These are phyloP conservation scores for Canna indica DNA, from an alignment of 176 grass and related monocot genomes.

Conservation along the genomic window DNA sequence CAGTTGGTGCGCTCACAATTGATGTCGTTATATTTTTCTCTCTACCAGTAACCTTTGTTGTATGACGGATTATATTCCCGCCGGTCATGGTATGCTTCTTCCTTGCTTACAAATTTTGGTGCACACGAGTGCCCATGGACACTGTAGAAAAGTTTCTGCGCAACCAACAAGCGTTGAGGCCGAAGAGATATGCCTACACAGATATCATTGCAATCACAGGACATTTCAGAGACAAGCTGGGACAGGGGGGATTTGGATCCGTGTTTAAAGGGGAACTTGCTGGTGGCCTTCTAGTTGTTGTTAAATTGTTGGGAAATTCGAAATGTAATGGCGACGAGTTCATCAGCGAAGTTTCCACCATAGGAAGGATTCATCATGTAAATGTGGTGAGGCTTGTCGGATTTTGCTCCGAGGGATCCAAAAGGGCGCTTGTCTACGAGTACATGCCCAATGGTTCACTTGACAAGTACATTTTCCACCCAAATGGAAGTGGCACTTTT, in stretches of 20 bases:
- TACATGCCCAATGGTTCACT: slow-evolving; percentile 1
- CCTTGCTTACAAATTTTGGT: too few species aligned
- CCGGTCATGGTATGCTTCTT: too few species aligned
- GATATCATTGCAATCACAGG: slow-evolving; percentile 7
- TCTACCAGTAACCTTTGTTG: too few species aligned
- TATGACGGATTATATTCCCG: too few species aligned
- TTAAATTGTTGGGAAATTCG: slow-evolving; percentile 10
- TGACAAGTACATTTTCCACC: slow-evolving; percentile 2
- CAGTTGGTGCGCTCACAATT: too few species aligned
- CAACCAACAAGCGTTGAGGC: background rate
- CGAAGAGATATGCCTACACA: background rate
- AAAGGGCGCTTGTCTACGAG: too few species aligned
- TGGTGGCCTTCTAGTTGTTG: background rate
- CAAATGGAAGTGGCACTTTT: background rate
- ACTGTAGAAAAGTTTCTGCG: background rate
- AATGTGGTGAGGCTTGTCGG: too few species aligned
- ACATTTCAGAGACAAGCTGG: slow-evolving; percentile 2
- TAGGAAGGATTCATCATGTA: background rate
- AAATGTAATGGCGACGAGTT: background rate
- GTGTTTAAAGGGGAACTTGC: slow-evolving; percentile 12
- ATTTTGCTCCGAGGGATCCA: too few species aligned
- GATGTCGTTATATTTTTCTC: too few species aligned
- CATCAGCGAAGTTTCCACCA: slow-evolving; percentile 8
- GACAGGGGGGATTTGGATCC: slow-evolving; percentile 2
- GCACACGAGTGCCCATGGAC: too few species aligned